Percentiles rank a stretch among this genome's conserved stretches.
Conservation (phyloP, 768 basidiomycete species). For the Baorangia bicolor region DNA sequence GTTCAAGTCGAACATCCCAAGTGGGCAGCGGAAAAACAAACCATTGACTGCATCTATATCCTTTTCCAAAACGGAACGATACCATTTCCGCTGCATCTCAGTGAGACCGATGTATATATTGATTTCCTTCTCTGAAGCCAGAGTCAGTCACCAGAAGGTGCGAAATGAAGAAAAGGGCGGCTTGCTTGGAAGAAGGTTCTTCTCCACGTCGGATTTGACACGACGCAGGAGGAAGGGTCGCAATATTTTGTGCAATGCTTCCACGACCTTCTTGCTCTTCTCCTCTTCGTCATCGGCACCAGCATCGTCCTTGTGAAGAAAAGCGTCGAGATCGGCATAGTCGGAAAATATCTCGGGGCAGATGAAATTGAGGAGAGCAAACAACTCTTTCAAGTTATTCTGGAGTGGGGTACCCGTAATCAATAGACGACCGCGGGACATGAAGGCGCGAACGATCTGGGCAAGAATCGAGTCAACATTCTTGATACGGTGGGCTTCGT, state of each 20-base stretch:
- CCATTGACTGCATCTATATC: slow-evolving; percentile 99
- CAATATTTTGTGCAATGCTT: slow-evolving; percentile 95
- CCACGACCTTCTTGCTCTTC: slow-evolving; percentile 89
- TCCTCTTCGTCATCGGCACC: slow-evolving; percentile 70
- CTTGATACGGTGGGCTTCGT: slow-evolving; percentile 99
- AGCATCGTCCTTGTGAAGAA: slow-evolving; percentile 85
- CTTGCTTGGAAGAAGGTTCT: slow-evolving; percentile 87
- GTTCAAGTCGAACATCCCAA: background rate
- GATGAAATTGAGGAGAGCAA: slow-evolving; percentile 90
- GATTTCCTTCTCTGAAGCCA: slow-evolving; percentile 84
- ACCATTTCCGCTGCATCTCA: slow-evolving; percentile 99
- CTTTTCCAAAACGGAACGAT: slow-evolving; percentile 92
- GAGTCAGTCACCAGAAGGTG: background rate
- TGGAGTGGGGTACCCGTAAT: slow-evolving; percentile 98
- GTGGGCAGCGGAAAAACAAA: slow-evolving; percentile 26
- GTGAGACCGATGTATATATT: slow-evolving; percentile 97
- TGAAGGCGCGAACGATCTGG: slow-evolving; percentile 91
- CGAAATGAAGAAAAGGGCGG: background rate
- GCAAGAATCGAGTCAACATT: slow-evolving; percentile 95
- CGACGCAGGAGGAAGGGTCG: slow-evolving; percentile 91
- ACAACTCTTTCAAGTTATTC: slow-evolving; percentile 96
- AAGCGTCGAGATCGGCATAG: slow-evolving; percentile 88
- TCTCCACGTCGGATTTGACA: slow-evolving; percentile 97
- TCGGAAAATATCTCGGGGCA: slow-evolving; percentile 95
- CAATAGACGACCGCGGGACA: slow-evolving; percentile 82